Percentiles rank a stretch among this genome's conserved stretches.
Conservation (phyloP, 2,329 filamentous ascomycete genomes). For the Esteya vermicola region DNA sequence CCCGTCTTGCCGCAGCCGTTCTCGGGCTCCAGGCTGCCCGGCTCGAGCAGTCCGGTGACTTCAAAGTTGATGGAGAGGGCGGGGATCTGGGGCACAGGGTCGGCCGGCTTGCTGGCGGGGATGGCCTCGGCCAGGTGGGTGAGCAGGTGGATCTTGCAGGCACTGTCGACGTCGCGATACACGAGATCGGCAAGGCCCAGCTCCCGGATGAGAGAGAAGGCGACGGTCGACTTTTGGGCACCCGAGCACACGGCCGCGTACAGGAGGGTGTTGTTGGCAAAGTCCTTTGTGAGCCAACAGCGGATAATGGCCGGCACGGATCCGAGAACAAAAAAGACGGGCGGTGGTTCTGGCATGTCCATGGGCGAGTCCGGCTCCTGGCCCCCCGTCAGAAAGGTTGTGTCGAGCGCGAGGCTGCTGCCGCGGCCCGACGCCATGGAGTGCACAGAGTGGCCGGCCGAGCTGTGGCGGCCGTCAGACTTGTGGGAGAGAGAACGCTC, state of each 20-base stretch:
- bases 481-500: constrained; percentile 89
- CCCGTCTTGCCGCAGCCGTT: constrained; percentile 35
- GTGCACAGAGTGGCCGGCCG: constrained; percentile 57
- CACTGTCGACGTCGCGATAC: constrained; percentile 49
- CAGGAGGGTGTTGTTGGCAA: constrained; percentile 75
- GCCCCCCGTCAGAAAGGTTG: constrained; percentile 46
- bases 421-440: constrained; percentile 67
- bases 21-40: constrained; percentile 36
- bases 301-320: constrained; percentile 88
- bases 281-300: constrained; percentile 86
- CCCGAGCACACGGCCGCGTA: constrained; percentile 90
- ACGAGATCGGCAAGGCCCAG: constrained; percentile 57
- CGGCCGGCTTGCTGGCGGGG: constrained; percentile 55
- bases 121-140: constrained; percentile 88
- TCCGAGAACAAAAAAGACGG: constrained; percentile 72
- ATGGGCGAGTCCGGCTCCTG: constrained; percentile 56
- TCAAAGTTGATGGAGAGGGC: constrained; percentile 68
- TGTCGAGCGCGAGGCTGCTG: constrained; percentile 78
- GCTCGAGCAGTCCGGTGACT: no score
- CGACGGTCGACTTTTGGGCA: constrained; percentile 75
- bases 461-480: constrained; percentile 89
- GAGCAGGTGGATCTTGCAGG: constrained; percentile 57
- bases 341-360: constrained; percentile 61
- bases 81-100: constrained; percentile 66
- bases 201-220: constrained; percentile 58